A percentile compares a stretch with the other conserved stretches of the same genome.
Evolutionary conservation across 306 rosid species (phyloP).

Genomic region (Oxytropis ochrocephala): DNA sequence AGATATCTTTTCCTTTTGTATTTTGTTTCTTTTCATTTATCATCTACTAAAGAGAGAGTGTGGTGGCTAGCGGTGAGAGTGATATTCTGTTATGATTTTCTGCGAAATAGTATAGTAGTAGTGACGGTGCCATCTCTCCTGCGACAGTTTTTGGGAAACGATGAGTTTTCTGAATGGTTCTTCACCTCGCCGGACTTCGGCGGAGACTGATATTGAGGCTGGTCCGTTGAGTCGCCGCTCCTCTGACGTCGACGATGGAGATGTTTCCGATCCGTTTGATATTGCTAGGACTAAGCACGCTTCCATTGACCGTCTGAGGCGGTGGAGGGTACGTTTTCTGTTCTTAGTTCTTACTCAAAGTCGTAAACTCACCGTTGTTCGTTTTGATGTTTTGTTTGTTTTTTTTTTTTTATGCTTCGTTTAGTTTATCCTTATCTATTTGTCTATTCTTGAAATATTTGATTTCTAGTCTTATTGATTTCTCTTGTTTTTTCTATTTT

Average conservation of each 20-base stretch:
- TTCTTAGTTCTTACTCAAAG: background rate
- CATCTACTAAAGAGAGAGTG: background rate
- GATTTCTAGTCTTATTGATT: background rate
- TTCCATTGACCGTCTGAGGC: constrained; percentile 70
- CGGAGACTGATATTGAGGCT: constrained; percentile 55
- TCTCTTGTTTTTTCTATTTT: background rate
- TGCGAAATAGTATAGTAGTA: background rate
- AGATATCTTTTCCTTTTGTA: background rate
- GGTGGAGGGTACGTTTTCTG: constrained; percentile 77
- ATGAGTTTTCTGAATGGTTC: constrained; percentile 48
- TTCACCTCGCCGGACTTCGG: constrained; percentile 31
- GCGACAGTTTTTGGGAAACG: constrained; percentile 53
- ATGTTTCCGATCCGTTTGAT: constrained; percentile 42
- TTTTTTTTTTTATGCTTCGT: background rate
- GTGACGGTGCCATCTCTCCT: constrained; percentile 87
- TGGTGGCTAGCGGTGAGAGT: background rate
- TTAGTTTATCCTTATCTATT: background rate
- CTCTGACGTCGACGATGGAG: constrained; percentile 38
- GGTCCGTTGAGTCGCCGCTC: constrained; percentile 24
- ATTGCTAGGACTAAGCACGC: constrained; percentile 79
- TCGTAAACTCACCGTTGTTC: background rate
- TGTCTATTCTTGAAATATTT: background rate
- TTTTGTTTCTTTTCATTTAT: background rate
- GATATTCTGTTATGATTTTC: constrained; percentile 5
- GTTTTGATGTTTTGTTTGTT: background rate